phyloP scores from a whole-genome alignment of 2,329 filamentous ascomycete species.

The Ascochyta lentis region DNA sequence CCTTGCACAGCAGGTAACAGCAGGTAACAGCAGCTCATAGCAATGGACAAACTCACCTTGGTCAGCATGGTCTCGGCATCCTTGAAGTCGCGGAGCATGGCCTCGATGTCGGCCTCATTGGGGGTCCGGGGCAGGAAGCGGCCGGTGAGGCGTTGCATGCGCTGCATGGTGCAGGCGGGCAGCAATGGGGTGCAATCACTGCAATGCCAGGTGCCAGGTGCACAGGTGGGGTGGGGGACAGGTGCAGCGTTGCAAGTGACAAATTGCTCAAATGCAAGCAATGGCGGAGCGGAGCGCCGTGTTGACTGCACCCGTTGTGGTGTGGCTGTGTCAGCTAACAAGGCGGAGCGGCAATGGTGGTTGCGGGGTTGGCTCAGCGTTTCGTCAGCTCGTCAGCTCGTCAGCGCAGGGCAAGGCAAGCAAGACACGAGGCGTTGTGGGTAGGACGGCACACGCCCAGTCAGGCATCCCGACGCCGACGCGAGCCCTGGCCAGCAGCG shows the following conservation, averaged over 20 bases:
- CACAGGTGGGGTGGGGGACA: not conserved
- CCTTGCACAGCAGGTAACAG: not conserved
- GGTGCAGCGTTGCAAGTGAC: not conserved
- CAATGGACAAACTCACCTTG: constrained; percentile 60
- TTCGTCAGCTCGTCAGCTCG: constrained; percentile 5
- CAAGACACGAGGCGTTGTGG: constrained; percentile 8
- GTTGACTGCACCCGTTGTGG: constrained; percentile 21
- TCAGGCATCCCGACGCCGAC: constrained; percentile 5
- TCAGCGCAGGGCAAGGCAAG: too few species aligned
- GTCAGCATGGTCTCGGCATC: constrained; percentile 77
- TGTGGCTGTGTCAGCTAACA: constrained; percentile 27
- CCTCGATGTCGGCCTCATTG: constrained; percentile 77
- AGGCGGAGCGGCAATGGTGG: constrained; percentile 24
- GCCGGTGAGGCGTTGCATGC: constrained; percentile 76
- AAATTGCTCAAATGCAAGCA: not conserved
- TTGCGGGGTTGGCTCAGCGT: constrained; percentile 8
- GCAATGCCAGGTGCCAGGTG: constrained; percentile 3
- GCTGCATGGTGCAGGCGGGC: constrained; percentile 63
- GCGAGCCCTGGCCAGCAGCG: constrained; percentile 4
- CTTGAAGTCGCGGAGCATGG: constrained; percentile 79
- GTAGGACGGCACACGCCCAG: constrained; percentile 11
- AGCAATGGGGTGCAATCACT: constrained; percentile 19
- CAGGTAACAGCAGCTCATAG: not conserved
- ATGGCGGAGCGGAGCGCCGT: not conserved
- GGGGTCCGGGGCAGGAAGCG: constrained; percentile 73